A percentile compares a stretch with the other conserved stretches of the same genome.
Conservation (phyloP, 305 asterid genomes). For the Fraxinus velutina region DNA sequence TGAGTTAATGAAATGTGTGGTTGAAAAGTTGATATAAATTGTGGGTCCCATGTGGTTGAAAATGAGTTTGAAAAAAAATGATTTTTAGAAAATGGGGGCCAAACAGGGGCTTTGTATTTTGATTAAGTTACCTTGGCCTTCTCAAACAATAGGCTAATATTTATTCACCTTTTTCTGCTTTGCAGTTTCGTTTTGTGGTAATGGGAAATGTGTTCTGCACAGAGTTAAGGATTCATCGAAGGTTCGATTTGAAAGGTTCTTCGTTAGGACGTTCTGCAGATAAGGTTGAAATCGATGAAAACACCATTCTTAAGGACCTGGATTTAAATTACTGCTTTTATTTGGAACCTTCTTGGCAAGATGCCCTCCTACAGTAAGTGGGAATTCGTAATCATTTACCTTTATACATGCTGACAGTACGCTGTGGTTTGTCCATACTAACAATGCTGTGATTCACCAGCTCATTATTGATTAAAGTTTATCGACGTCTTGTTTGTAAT, state of each 20-base stretch:
- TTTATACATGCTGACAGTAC: background rate
- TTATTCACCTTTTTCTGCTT: conserved; percentile 14
- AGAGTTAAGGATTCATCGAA: conserved; percentile 82
- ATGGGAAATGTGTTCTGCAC: conserved; percentile 99
- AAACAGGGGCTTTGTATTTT: background rate
- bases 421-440: background rate
- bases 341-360: conserved; percentile 87
- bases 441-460: background rate
- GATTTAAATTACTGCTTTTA: conserved; percentile 92
- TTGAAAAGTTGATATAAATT: background rate
- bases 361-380: conserved; percentile 66
- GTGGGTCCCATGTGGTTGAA: background rate
- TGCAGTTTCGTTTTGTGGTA: conserved; percentile 92
- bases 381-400: conserved; percentile 2
- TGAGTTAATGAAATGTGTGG: background rate
- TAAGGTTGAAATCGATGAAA: conserved; percentile 86
- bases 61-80: background rate
- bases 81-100: background rate
- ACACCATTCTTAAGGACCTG: conserved; percentile 88
- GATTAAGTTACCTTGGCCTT: conserved; percentile 10
- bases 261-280: conserved; percentile 91
- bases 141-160: conserved; percentile 17
- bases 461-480: background rate
- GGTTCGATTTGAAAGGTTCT: conserved; percentile 96
- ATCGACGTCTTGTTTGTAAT: background rate